Evolutionary conservation across 2,329 filamentous ascomycete species (phyloP).

Genomic region (Colletotrichum zoysiae): DNA sequence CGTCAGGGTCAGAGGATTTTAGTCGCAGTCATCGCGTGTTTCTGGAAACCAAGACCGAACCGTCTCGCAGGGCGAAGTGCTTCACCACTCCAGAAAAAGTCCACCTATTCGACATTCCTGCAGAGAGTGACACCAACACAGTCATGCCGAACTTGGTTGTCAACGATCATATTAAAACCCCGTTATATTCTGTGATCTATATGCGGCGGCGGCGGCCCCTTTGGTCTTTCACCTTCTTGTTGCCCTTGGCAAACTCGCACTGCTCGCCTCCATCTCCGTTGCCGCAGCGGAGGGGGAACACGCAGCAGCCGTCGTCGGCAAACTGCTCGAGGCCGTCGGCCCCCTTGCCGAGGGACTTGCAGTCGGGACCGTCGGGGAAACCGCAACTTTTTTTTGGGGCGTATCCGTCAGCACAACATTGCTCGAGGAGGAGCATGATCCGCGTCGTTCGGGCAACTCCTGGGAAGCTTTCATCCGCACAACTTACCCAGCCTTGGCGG

Average conservation of each 20-base stretch:
- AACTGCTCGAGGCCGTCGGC: conserved; percentile 30
- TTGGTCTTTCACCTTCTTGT: background rate
- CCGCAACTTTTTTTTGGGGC: conserved; percentile 5
- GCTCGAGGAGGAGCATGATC: background rate
- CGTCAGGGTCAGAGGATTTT: too few species aligned
- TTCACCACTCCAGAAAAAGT: background rate
- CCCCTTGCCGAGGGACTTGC: conserved; percentile 21
- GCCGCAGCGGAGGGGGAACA: conserved; percentile 17
- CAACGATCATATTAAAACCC: background rate
- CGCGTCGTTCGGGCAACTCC: background rate
- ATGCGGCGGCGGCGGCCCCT: background rate
- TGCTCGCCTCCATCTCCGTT: conserved; percentile 24
- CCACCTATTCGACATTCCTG: background rate
- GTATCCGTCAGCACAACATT: background rate
- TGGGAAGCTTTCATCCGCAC: background rate
- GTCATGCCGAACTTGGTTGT: background rate
- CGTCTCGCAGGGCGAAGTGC: background rate
- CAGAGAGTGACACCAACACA: background rate
- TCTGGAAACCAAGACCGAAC: background rate
- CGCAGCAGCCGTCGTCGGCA: conserved; percentile 22
- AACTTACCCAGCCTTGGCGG: conserved; percentile 19
- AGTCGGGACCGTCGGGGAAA: conserved; percentile 18
- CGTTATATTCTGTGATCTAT: background rate
- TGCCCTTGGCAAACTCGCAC: conserved; percentile 18
- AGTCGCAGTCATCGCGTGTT: background rate